Percentiles rank a stretch among this genome's conserved stretches.
Evolutionary conservation across 1,284 basidiomycete species (phyloP).

Genomic region (Malassezia obtusa): DNA sequence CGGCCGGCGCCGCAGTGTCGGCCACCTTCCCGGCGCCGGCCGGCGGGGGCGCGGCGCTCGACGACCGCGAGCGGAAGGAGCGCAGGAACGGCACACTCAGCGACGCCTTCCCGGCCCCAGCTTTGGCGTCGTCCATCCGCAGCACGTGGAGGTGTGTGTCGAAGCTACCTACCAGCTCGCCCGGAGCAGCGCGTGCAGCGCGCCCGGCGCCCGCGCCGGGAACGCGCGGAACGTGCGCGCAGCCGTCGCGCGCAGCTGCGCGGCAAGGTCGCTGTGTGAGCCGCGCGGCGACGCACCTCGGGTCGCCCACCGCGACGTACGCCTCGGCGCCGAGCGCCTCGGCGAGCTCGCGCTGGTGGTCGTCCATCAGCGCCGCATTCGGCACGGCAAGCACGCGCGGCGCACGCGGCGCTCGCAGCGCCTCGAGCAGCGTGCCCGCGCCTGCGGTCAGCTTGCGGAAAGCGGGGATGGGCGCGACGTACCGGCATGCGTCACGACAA

Average conservation of each 20-base stretch:
- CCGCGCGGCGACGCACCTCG: neutral
- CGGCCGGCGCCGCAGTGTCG: neutral
- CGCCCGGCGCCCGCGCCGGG: neutral
- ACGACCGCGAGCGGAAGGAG: constrained; percentile 16
- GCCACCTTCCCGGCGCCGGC: neutral
- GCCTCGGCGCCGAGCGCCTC: constrained; percentile 48
- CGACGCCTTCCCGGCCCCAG: constrained; percentile 3
- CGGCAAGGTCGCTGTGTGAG: neutral
- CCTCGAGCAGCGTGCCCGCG: constrained; percentile 85
- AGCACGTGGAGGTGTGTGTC: constrained; percentile 5
- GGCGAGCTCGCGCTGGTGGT: constrained; percentile 86
- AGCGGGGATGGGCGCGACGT: constrained; percentile 31
- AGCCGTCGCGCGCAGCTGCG: neutral
- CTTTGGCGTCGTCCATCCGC: neutral
- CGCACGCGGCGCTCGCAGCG: constrained; percentile 60
- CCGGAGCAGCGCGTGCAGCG: neutral
- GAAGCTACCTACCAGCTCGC: neutral
- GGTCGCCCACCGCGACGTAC: neutral
- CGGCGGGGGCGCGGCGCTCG: neutral
- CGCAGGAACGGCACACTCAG: constrained; percentile 16
- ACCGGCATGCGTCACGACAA: constrained; percentile 90
- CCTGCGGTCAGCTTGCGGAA: constrained; percentile 54
- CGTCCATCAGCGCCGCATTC: constrained; percentile 76
- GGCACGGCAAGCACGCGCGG: constrained; percentile 71
- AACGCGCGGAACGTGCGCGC: neutral